Base-by-base conservation (phyloP, 2,329 filamentous ascomycete genomes). In the Penicillium carneum region DNA sequence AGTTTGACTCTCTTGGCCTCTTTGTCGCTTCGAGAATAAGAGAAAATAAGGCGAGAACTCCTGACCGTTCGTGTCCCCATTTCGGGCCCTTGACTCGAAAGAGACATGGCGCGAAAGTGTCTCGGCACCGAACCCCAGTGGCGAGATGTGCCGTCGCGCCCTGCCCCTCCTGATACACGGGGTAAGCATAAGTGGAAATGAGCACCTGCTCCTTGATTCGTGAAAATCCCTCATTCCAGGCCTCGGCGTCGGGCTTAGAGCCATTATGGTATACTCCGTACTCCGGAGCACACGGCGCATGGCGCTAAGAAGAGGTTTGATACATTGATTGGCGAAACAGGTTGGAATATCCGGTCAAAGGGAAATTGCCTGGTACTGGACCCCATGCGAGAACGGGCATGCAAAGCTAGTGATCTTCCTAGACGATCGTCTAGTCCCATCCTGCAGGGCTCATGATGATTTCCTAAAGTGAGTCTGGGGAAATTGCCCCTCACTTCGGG, bases 11-110 rank as follows among this genome's bases (percentile, higher is more conserved):
- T 23, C 20, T 16, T 29, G 18, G 4, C 26, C 16, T 18, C 33
- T 52, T 61, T 43, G 23, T 43, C 18, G 4, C 41, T 10, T 14
- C 12, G 31, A 36, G 12, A 29, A 33, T 23, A 26, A 46, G 54
- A 48, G 39, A 45, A 56, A 23, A n/a, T 33, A 36, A 29, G 38
- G 36, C 20, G 34, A 18, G 39, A 34, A 38, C 14, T n/a, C 2
- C 49, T 54, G 48, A 14, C 45, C 52, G 45, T 31, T 43, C 16
- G 31, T 16, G 18, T 47, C 36, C 29, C 48, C 57, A 55, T 56
- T 41, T 64, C 63, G 65, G 66, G 41, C 59, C 56, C 63, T 64
- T 67, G 46, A 51, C 66, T 57, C 3, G 38, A 69, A 66, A 12
- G 12, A 56, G 65, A 49, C 42, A 63, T 60, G 51, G 51, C 52